Base-by-base conservation (phyloP, 2,329 filamentous ascomycete species). In the Nemania sp. region DNA sequence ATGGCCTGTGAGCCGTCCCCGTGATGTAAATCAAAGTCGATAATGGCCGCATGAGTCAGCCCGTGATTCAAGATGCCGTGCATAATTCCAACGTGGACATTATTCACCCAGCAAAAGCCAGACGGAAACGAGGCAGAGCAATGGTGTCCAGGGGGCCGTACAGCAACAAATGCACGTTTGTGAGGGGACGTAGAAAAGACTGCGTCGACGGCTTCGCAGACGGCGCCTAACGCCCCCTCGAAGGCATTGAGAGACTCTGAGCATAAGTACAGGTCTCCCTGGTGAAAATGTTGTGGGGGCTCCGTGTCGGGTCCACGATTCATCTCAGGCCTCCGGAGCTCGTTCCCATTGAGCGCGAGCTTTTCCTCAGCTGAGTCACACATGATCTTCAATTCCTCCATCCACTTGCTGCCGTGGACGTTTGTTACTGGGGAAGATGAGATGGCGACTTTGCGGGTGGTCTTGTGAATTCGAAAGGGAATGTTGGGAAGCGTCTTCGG, bases 41-140 rank as follows among this genome's bases (percentile, higher is more conserved):
- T 87, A 63, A 96, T 98, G 11, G 92, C 95, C 0, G 93, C 94
- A 74, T 99, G 95, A 0, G 94, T 98, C 29, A 98, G 79, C 0
- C 90, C 92, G 71, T 99, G 90, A 40, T 84, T 85, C 64, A 94
- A 86, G 18, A 91, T 88, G 11, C 89, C 94, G 74, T 99, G 91
- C 74, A 96, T 90, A 66, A 99, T 97, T 0, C 94, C 95, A 20
- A 99, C 91, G 72, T 98, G 94, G 0, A 99, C 92, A 72, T 99
- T 99, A 75, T 99, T 99, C 52, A 99, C 79, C 94, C 95, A 99
- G 78, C 95, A 99, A 73, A 99, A 99, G 0, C 95, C 95, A 2
- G 94, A 97, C 0, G 95, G 95, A 69, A 90, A 89, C 51, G 90
- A 86, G 3, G 91, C 87, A 2, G 94, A 97, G 76, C 95, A 99